Evolutionary conservation across 345 rosid genomes (phyloP), one percentile per base, ranked within the genome.

Genomic region (Psidium friedrichsthalianum): DNA sequence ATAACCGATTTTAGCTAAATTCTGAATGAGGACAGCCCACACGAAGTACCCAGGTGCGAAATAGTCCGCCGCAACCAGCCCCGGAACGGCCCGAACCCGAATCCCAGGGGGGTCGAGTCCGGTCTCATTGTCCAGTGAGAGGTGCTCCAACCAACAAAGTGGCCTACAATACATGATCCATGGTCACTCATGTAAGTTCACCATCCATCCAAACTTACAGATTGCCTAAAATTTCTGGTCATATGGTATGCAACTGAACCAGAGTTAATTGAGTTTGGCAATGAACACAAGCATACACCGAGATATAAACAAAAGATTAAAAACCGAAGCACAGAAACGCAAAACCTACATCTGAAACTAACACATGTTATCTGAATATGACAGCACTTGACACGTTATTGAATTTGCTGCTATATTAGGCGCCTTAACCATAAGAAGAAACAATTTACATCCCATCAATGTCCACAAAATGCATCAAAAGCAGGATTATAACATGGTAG

Each of bases 71-170:
- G 92, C 92, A 86, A 88, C 94, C 82, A 94, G 86, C 57, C 96
- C 96, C 1, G 90, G 92, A 20, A 91, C 92, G 2, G 95, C 91
- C 32, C 96, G 89, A 51, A 96, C 92, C 14, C 95, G 90, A 81
- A 94, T 90, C 11, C 94, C 95, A 0, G 92, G 94, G 6, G 96
- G 98, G 80, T 96, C 98, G 25, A 94, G 94, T 53, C 98, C 98
- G 5, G 96, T 96, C 89, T 91, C 93, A 83, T 89, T 90, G 90
- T 93, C 89, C 90, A 96, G 84, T 56, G 94, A 90, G 86, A 94
- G 87, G 83, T 96, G 98, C 90, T 94, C 96, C 88, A 92, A 85
- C 96, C 95, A 94, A 85, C 96, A 94, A 55, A 88, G 86, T 25
- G 98, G 94, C 93, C 96, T 94, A 84, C 13, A 51, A 51, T 51